These are phyloP conservation scores for Aspergillus bridgeri DNA, from an alignment of 495 filamentous ascomycete species.

Conservation along the genomic window DNA sequence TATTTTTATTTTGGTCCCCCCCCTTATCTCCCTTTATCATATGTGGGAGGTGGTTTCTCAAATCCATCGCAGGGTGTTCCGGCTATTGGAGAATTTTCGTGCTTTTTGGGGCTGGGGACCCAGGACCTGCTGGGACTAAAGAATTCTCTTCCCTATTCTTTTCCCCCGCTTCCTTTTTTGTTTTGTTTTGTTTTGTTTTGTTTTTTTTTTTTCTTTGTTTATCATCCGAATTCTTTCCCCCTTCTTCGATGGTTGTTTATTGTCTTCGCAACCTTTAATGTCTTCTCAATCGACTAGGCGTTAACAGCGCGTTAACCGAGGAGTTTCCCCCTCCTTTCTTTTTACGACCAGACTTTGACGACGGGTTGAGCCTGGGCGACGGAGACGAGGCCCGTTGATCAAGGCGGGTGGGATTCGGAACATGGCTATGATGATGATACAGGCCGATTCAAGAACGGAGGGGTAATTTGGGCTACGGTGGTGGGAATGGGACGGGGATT, in stretches of 20 bases:
- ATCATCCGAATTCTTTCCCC: background rate
- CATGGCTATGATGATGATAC: background rate
- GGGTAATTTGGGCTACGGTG: background rate
- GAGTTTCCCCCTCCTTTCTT: background rate
- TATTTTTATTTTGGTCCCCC: slow-evolving; percentile 12
- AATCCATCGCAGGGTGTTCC: slow-evolving; percentile 23
- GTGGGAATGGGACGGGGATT: slow-evolving; percentile 3
- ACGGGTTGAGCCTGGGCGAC: background rate
- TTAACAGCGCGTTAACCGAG: too few relatives aligned
- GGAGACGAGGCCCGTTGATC: slow-evolving; percentile 1
- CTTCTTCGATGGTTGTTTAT: background rate
- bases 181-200: slow-evolving; percentile 16
- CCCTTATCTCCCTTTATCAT: too few relatives aligned
- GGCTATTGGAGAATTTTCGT: slow-evolving; percentile 18
- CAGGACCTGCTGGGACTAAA: slow-evolving; percentile 12
- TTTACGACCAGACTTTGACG: background rate
- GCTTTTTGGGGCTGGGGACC: slow-evolving; percentile 15
- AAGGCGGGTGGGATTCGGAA: background rate
- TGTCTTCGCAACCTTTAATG: too few relatives aligned
- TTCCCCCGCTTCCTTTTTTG: too few relatives aligned
- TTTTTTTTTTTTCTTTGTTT: slow-evolving; percentile 13
- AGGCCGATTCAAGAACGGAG: background rate
- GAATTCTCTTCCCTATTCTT: slow-evolving; percentile 7
- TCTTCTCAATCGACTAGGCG: background rate
- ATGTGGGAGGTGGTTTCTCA: slow-evolving; percentile 15